A percentile compares a stretch with the other conserved stretches of the same genome.
phyloP scores from a whole-genome alignment of 345 rosid genomes.

The Geranium rotundifolium region DNA sequence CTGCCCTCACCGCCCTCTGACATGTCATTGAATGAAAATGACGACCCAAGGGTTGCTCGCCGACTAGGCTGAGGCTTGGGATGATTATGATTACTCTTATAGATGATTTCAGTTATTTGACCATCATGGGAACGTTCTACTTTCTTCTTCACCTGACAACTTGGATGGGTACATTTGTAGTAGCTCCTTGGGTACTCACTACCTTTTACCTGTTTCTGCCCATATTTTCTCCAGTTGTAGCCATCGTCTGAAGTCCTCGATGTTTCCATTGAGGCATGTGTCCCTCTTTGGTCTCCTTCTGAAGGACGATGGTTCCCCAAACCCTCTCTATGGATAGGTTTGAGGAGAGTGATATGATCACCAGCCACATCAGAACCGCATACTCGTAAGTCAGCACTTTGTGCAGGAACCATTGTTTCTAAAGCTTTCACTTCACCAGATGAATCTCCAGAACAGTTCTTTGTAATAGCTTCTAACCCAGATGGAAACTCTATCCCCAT shows the following conservation, averaged over 20 bases:
- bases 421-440: conserved; percentile 12
- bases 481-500: conserved; percentile 26
- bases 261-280: conserved; percentile 17
- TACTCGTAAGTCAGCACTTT: conserved; percentile 15
- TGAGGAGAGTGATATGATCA: conserved; percentile 9
- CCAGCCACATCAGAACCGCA: conserved; percentile 13
- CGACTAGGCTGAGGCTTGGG: conserved; percentile 40
- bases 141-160: conserved; percentile 46
- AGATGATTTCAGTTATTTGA: conserved; percentile 56
- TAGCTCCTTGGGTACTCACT: conserved; percentile 63
- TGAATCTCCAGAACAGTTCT: conserved; percentile 14
- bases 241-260: conserved; percentile 44
- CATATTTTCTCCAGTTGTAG: conserved; percentile 60
- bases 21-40: conserved; percentile 23
- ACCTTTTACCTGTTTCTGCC: conserved; percentile 58
- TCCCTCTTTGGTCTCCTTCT: conserved; percentile 21
- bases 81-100: conserved; percentile 49
- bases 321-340: conserved; percentile 16
- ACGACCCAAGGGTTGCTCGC: conserved; percentile 23
- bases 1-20: conserved; percentile 24
- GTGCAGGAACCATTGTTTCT: conserved; percentile 11
- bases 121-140: conserved; percentile 53
- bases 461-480: conserved; percentile 17
- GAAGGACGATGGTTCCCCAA: conserved; percentile 2
- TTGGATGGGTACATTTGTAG: conserved; percentile 49